A percentile compares a stretch with the other conserved stretches of the same genome.
phyloP scores from a whole-genome alignment of 1,284 basidiomycete genomes.

The Amylostereum areolatum region DNA sequence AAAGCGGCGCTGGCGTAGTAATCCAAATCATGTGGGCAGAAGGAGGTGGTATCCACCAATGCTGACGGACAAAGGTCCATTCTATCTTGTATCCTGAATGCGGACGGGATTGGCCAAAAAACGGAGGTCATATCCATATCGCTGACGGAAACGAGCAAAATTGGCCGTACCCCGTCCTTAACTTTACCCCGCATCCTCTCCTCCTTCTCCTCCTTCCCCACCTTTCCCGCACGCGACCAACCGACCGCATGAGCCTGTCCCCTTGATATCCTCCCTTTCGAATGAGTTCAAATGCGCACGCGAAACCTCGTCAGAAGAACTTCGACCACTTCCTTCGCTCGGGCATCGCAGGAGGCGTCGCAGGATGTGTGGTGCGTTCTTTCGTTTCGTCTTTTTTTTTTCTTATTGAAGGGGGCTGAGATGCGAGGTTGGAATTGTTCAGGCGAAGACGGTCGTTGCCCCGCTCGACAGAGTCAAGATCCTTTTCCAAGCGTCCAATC shows the following conservation, averaged over 20 bases:
- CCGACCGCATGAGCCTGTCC: not conserved
- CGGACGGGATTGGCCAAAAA: no score
- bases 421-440: not conserved
- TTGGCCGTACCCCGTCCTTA: not conserved
- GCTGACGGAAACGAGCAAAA: no score
- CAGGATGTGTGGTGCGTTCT: conserved; percentile 83
- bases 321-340: conserved; percentile 76
- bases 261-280: conserved; percentile 17
- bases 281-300: conserved; percentile 61
- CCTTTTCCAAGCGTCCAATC: conserved; percentile 95
- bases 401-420: not conserved
- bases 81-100: no score
- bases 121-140: no score
- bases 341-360: conserved; percentile 87
- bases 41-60: no score
- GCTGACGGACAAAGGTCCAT: no score
- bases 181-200: not conserved
- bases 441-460: conserved; percentile 97
- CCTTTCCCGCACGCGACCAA: not conserved
- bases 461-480: conserved; percentile 99
- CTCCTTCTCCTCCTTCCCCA: conserved; percentile 1
- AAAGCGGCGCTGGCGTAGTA: no score
- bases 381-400: conserved; percentile 8
- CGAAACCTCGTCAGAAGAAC: conserved; percentile 48
- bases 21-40: no score